Percentiles rank a stretch among this genome's conserved stretches.
Conservation (phyloP, 352 stramenopile species). For the Pythium coloratum region DNA sequence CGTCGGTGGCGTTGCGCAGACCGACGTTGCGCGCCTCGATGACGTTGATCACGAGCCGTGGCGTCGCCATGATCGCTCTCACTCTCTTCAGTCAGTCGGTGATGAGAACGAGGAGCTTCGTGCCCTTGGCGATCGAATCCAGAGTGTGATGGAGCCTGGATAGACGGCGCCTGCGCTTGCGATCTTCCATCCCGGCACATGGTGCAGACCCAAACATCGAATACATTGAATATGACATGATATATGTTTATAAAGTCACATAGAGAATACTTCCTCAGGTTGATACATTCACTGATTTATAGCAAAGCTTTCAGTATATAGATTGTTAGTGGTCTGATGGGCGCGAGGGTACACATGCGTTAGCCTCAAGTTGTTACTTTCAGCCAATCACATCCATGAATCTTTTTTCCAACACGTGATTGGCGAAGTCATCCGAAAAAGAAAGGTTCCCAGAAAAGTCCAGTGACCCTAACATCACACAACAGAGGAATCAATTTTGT, state of each 20-base stretch:
- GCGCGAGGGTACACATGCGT: not conserved
- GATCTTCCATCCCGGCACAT: constrained; percentile 7
- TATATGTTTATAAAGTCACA: not conserved
- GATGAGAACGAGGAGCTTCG: not conserved
- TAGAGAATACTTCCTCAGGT: not conserved
- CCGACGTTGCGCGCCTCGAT: constrained; percentile 22
- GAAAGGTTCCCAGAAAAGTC: not conserved
- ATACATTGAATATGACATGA: not conserved
- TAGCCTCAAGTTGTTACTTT: not conserved
- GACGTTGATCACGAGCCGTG: constrained; percentile 22
- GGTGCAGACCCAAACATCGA: not conserved
- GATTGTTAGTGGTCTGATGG: not conserved
- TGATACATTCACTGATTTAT: not conserved
- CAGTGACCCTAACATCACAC: not conserved
- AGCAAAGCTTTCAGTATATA: not conserved
- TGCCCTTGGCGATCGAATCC: constrained; percentile 10
- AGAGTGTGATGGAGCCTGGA: constrained; percentile 2
- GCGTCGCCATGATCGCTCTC: constrained; percentile 13
- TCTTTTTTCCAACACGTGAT: constrained; percentile 17
- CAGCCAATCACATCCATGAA: constrained; percentile 14
- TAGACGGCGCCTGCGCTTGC: constrained; percentile 11
- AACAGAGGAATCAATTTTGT: not conserved
- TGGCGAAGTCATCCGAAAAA: not conserved
- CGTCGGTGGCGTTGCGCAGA: constrained; percentile 14
- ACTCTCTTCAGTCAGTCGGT: not conserved